Evolutionary conservation across 2,329 filamentous ascomycete species (phyloP).

Genomic region (Zymoseptoria pseudotritici): DNA sequence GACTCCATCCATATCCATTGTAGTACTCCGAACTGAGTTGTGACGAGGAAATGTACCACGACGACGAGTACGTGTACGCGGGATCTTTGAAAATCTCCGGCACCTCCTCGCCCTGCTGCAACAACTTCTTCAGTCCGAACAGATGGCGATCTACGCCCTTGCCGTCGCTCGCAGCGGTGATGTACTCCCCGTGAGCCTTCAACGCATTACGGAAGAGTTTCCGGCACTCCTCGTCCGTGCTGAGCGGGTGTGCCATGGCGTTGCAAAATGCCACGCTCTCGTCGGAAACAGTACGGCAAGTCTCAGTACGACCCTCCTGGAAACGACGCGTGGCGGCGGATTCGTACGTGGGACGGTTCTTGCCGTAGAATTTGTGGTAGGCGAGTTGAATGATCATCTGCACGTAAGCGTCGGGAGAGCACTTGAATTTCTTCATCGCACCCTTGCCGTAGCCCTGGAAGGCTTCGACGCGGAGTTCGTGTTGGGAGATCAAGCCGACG

Average conservation of each 20-base stretch:
- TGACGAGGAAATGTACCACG: conserved; percentile 82
- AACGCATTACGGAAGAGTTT: conserved; percentile 76
- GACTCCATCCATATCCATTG: conserved; percentile 98
- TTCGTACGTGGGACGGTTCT: conserved; percentile 95
- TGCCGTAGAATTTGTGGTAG: conserved; percentile 98
- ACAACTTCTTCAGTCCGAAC: conserved; percentile 90
- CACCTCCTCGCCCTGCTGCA: conserved; percentile 71
- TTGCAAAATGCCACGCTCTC: conserved; percentile 86
- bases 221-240: conserved; percentile 58
- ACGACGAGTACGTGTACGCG: conserved; percentile 71
- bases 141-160: conserved; percentile 93
- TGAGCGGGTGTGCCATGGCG: conserved; percentile 65
- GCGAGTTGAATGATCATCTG: conserved; percentile 98
- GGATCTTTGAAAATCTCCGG: conserved; percentile 83
- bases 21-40: conserved; percentile 96
- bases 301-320: conserved; percentile 94
- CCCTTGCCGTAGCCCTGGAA: conserved; percentile 98
- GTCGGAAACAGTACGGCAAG: conserved; percentile 84
- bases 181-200: conserved; percentile 80
- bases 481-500: conserved; percentile 68
- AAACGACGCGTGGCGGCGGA: conserved; percentile 91
- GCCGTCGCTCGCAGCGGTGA: conserved; percentile 78
- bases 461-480: conserved; percentile 87
- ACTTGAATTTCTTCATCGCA: conserved; percentile 99
- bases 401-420: conserved; percentile 92